Base-by-base conservation (phyloP, 768 basidiomycete genomes). In the Mycena leptocephala region DNA sequence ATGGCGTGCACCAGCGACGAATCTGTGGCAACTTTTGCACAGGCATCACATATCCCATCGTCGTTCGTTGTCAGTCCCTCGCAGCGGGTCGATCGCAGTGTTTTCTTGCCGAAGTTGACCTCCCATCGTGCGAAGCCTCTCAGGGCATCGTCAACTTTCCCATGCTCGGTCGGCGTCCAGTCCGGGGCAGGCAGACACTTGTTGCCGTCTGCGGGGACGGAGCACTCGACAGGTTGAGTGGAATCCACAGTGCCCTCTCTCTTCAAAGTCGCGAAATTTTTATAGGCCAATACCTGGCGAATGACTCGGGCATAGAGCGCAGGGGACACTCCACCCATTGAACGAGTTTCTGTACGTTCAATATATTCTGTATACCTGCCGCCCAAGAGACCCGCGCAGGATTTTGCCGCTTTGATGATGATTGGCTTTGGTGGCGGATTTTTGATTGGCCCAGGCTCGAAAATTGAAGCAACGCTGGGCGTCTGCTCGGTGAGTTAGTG, bases 331-430 rank as follows among this genome's bases (percentile, higher is more conserved):
- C 76, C 76, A 26, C 76, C 76, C 55, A 77, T 48, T 14, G 64
- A 53, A 26, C 76, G 76, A n/a, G 72, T 77, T 30, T 73, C 51
- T 4, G 72, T 66, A 16, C 56, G 71, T 11, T 58, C 59, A 33
- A 77, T 73, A 65, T 77, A 77, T 55, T 72, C 63, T 9, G 2
- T 46, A 37, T 77, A 77, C 37, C 43, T n/a, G 33, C 24, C 20
- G 8, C 76, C 76, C 11, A 32, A 48, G n/a, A 77, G 70, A 41
- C 55, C 32, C 2, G 24, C 22, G 35, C 76, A 77, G 5, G 71
- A 63, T 65, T 37, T 58, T 30, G 65, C n/a, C n/a, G n/a, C n/a
- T n/a, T n/a, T n/a, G n/a, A n/a, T n/a, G n/a, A n/a, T n/a, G n/a
- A n/a, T n/a, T n/a, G n/a, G n/a, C n/a, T n/a, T n/a, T n/a, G n/a